Evolutionary conservation across 371 early-diverging fungal genomes (phyloP).

Genomic region (Actinomucor elegans): DNA sequence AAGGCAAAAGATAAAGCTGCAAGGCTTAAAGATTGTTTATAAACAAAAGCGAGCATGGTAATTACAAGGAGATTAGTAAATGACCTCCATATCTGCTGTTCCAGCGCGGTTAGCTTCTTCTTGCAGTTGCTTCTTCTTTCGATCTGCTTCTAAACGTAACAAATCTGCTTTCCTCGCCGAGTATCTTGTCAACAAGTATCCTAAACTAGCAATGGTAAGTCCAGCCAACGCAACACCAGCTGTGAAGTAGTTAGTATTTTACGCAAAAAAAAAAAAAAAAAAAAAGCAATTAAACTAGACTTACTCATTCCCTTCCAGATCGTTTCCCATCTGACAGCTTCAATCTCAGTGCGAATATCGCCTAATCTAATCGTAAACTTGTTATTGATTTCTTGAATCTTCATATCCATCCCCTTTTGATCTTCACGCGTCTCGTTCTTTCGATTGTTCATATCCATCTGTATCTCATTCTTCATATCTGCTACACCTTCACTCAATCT

Average conservation of each 20-base stretch:
- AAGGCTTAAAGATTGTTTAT: neutral
- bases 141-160: conserved; percentile 29
- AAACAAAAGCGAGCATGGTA: neutral
- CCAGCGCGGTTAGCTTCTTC: conserved; percentile 47
- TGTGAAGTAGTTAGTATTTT: neutral
- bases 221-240: conserved; percentile 45
- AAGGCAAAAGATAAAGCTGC: neutral
- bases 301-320: conserved; percentile 72
- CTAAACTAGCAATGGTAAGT: conserved; percentile 37
- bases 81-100: conserved; percentile 47
- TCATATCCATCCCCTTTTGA: conserved; percentile 78
- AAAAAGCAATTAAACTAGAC: neutral
- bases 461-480: conserved; percentile 80
- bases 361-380: conserved; percentile 78
- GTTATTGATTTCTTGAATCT: conserved; percentile 84
- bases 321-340: conserved; percentile 82
- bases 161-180: conserved; percentile 33
- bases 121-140: conserved; percentile 32
- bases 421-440: conserved; percentile 83
- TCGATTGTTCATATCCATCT: conserved; percentile 88
- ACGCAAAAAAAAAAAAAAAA: neutral
- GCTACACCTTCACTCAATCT: conserved; percentile 74
- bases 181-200: conserved; percentile 38
- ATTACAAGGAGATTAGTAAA: conserved; percentile 28
- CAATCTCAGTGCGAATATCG: conserved; percentile 84